Evolutionary conservation across 73 alveolate genomes (phyloP), one percentile per base, ranked within the genome.

Genomic region (Paramecium octaurelia): DNA sequence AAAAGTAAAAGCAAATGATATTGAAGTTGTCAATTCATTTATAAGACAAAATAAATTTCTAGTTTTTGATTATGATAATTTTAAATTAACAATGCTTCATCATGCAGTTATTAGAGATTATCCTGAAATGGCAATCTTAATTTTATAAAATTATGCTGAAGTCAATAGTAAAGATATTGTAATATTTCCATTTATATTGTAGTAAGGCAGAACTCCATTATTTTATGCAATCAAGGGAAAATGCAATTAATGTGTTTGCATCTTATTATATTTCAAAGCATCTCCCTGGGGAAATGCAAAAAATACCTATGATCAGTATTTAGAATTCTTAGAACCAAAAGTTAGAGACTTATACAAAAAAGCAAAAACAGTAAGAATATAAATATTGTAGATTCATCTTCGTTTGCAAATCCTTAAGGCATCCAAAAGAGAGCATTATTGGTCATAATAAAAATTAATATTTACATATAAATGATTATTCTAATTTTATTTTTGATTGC

Each of bases 211-310:
- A 35, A 68, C 85, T 21, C 85, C 85, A 12, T 68, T 68, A 68
- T 68, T 68, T 68, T 68, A 68, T 68, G 85, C 85, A 27, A 35
- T 68, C 0, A 68, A 68, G n/a, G 85, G 54, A 24, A 35, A 35
- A 68, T 68, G 48, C 9, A 68, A 35, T 68, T 34, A 35, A 68
- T 68, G 85, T 35, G 42, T 68, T 35, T 34, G 50, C 4, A 68
- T 68, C 7, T 16, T 68, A 68, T 35, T 68, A 29, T 68, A 31
- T n/a, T 42, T 4, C 38, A 75, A 75, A n/a, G 88, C 88, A 2
- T 75, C 88, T 29, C 88, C 88, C 12, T 75, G 88, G 88, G 58
- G 88, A 11, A 75, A 75, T 75, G 3, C 20, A 6, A 75, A 42
- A 20, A 75, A 75, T 75, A 35, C n/a, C 16, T 75, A 75, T 75